A percentile compares a stretch with the other conserved stretches of the same genome.
These are phyloP conservation scores for Dactylellina leptospora DNA, from an alignment of 2,329 filamentous ascomycete species.

Conservation along the genomic window DNA sequence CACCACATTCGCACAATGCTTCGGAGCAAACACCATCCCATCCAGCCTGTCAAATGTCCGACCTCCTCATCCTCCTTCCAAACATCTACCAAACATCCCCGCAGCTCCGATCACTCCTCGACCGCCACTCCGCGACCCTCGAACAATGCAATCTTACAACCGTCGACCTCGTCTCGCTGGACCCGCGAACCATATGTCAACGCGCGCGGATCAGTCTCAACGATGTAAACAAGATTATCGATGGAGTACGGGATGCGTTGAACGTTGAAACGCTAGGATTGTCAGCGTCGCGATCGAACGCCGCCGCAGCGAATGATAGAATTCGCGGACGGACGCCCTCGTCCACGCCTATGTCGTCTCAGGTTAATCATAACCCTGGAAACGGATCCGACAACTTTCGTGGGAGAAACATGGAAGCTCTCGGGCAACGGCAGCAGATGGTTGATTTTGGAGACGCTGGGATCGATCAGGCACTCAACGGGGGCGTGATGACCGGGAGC, in stretches of 20 bases:
- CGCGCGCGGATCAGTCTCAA: conserved; percentile 81
- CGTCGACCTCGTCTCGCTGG: conserved; percentile 84
- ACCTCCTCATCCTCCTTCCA: conserved; percentile 39
- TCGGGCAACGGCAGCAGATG: conserved; percentile 61
- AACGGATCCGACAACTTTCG: conserved; percentile 20
- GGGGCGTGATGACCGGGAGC: conserved; percentile 81
- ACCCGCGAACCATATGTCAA: conserved; percentile 82
- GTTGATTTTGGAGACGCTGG: conserved; percentile 82
- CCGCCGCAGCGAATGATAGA: neutral
- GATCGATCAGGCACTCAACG: conserved; percentile 76
- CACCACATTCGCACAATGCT: conserved; percentile 7
- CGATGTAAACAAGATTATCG: conserved; percentile 78
- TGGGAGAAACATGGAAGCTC: conserved; percentile 60
- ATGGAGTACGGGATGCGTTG: conserved; percentile 72
- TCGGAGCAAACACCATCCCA: neutral
- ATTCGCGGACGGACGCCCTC: neutral
- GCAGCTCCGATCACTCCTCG: conserved; percentile 61
- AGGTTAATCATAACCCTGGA: conserved; percentile 54
- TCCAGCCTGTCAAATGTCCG: conserved; percentile 37
- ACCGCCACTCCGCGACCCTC: conserved; percentile 76
- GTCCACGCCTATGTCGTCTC: conserved; percentile 8
- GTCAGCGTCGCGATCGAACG: conserved; percentile 56
- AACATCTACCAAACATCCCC: conserved; percentile 43
- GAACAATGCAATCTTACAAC: conserved; percentile 81
- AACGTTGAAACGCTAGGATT: conserved; percentile 68